Evolutionary conservation across 2,329 filamentous ascomycete genomes (phyloP).

Genomic region (Aspergillus fijiensis): DNA sequence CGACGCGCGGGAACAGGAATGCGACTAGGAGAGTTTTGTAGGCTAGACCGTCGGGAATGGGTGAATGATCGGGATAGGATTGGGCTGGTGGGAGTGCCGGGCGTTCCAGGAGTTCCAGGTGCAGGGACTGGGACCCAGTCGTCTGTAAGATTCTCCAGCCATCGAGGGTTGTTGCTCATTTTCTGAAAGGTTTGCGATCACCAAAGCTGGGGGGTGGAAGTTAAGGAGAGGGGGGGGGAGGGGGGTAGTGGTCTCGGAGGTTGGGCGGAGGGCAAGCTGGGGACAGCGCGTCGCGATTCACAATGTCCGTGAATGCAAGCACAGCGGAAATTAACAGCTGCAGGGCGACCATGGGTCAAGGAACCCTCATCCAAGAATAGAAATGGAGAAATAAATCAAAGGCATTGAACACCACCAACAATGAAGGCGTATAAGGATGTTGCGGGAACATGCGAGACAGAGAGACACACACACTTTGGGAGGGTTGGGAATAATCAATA

Average conservation of each 20-base stretch:
- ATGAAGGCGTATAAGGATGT: background rate
- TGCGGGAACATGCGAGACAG: background rate
- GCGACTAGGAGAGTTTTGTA: conserved; percentile 39
- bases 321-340: conserved; percentile 18
- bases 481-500: background rate
- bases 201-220: background rate
- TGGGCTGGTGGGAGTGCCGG: conserved; percentile 34
- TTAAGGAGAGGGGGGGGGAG: background rate
- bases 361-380: conserved; percentile 12
- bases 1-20: conserved; percentile 39
- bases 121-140: conserved; percentile 44
- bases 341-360: conserved; percentile 20
- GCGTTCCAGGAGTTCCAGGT: conserved; percentile 20
- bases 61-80: conserved; percentile 22
- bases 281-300: conserved; percentile 22
- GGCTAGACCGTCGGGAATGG: conserved; percentile 29
- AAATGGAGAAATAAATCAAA: conserved; percentile 4
- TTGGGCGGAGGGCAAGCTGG: conserved; percentile 17
- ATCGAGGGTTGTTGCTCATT: conserved; percentile 40
- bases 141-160: conserved; percentile 46
- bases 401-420: background rate
- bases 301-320: conserved; percentile 18
- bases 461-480: background rate
- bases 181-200: conserved; percentile 13
- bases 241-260: conserved; percentile 7